Base-by-base conservation (phyloP, 768 basidiomycete species). In the Lactarius tabidus region DNA sequence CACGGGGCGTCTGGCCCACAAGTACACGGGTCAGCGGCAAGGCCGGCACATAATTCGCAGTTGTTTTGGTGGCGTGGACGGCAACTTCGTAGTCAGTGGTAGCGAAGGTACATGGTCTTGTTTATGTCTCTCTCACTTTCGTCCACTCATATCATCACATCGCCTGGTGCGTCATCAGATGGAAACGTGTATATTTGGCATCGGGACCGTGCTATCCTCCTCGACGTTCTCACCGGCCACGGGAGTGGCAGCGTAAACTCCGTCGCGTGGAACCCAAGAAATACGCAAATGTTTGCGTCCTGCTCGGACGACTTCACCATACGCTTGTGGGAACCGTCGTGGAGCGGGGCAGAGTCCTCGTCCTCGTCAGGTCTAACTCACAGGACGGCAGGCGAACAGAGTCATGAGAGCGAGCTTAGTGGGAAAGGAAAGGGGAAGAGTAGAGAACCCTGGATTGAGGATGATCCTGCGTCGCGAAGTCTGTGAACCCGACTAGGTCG, bases 151-250 rank as follows among this genome's bases (percentile, higher is more conserved):
- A 59, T 59, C 57, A 36, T 36, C 56, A 41, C 48, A 45, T 36
- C 35, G 51, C 54, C 23, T 66, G 62, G 60, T 70, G 41, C 64
- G 28, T 62, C 63, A 60, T 59, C 8, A 73, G 97, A 99, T 76
- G 86, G 89, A 52, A 90, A 90, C 67, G 89, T 98, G 53, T 97
- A 98, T 77, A 85, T 98, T 39, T 99, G 96, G 95, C 92, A 98
- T 74, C 85, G 90, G 54, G 89, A 93, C 70, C 89, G 89, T 12
- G 90, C 89, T 2, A 79, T 82, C 3, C 81, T 95, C 52, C 80
- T 98, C n/a, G 93, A 97, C 74, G 82, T 87, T n/a, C 82, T 99
- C 3, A 75, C 84, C 3, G 97, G 97, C 0, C 96, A 98, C 71
- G 87, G 86, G n/a, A 79, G 79, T 63, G 95, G 94, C 45, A 91